These are phyloP conservation scores for Populus deltoides DNA, from an alignment of 345 rosid genomes.

Conservation along the genomic window DNA sequence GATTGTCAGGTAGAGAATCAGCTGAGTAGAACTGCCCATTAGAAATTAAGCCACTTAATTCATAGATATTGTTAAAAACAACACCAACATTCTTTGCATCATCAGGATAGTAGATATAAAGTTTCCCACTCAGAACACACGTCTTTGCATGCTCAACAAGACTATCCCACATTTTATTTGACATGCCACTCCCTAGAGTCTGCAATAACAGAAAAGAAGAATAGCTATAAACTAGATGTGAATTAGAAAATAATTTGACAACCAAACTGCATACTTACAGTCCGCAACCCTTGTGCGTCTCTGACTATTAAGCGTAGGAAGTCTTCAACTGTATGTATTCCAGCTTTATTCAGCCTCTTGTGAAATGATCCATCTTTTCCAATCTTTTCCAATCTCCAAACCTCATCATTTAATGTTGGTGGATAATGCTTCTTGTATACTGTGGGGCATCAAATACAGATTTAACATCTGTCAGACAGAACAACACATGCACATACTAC, in stretches of 20 bases:
- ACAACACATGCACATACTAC: not conserved
- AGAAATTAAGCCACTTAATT: constrained; percentile 74
- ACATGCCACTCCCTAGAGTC: constrained; percentile 99
- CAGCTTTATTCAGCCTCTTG: constrained; percentile 84
- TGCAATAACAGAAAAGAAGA: constrained; percentile 25
- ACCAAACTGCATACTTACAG: constrained; percentile 49
- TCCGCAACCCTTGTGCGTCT: constrained; percentile 72
- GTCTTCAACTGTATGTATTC: constrained; percentile 81
- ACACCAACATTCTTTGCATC: constrained; percentile 58
- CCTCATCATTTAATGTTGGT: constrained; percentile 80
- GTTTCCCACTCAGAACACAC: constrained; percentile 70
- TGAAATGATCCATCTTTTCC: constrained; percentile 97
- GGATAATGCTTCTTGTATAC: constrained; percentile 99
- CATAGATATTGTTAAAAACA: constrained; percentile 75
- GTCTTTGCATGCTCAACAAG: constrained; percentile 92
- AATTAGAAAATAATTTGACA: constrained; percentile 10
- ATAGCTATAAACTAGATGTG: constrained; percentile 24
- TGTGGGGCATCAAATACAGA: constrained; percentile 17
- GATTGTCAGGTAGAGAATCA: constrained; percentile 72
- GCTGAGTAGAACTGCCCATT: constrained; percentile 62
- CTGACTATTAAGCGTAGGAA: constrained; percentile 74
- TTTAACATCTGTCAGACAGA: not conserved
- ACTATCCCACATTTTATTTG: constrained; percentile 97
- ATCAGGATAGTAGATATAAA: constrained; percentile 77
- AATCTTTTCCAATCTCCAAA: constrained; percentile 95